phyloP scores from a whole-genome alignment of 2,329 filamentous ascomycete species.

The Trichoderma cornu-damae region DNA sequence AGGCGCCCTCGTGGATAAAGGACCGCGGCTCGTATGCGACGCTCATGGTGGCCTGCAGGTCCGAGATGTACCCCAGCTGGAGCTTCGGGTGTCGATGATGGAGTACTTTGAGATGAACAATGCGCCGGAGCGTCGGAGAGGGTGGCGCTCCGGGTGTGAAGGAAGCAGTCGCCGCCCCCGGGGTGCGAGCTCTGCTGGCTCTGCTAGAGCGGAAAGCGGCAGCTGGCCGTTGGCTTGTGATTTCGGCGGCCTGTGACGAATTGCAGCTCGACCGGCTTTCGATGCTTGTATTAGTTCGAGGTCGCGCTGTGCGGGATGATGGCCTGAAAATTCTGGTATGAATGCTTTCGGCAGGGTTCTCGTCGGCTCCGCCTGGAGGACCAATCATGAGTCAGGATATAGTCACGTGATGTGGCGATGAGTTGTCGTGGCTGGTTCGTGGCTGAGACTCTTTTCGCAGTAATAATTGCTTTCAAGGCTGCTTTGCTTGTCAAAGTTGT shows the following conservation, averaged over 20 bases:
- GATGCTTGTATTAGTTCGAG: constrained; percentile 19
- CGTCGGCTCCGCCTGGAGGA: constrained; percentile 3
- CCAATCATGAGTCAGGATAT: constrained; percentile 28
- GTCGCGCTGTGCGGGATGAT: constrained; percentile 21
- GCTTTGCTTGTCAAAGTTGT: neutral
- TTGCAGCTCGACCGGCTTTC: constrained; percentile 19
- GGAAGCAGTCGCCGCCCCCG: constrained; percentile 2
- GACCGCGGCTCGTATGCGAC: constrained; percentile 48
- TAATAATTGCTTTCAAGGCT: too few species aligned
- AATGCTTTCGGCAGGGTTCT: constrained; percentile 22
- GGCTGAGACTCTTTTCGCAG: neutral
- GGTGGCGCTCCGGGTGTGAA: neutral
- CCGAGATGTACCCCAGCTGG: constrained; percentile 3
- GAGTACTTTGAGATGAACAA: constrained; percentile 9
- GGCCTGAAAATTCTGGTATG: constrained; percentile 29
- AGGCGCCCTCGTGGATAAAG: constrained; percentile 46
- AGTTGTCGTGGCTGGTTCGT: constrained; percentile 7
- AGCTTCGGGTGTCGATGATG: constrained; percentile 15
- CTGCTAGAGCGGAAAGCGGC: neutral
- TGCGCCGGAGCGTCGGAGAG: constrained; percentile 14
- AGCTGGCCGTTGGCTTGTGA: constrained; percentile 12
- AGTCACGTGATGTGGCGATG: constrained; percentile 27
- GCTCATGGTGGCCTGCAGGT: constrained; percentile 38
- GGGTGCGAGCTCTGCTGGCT: neutral
- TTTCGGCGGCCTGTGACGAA: constrained; percentile 12